phyloP scores from a whole-genome alignment of 805 yeast species.

The Ogataea dorogensis region DNA sequence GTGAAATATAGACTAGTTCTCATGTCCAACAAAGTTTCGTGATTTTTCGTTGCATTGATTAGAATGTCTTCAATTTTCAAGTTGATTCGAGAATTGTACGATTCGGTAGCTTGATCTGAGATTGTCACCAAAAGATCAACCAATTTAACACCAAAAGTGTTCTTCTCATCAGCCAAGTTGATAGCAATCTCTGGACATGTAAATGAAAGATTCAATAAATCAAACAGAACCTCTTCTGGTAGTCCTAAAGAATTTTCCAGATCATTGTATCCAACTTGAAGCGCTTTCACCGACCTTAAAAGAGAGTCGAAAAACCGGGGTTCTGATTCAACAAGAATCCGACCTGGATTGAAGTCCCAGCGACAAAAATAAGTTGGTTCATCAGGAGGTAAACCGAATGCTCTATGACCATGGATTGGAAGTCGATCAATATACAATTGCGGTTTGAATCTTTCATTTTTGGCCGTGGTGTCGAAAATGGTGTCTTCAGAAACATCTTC shows the following conservation, averaged over 20 bases:
- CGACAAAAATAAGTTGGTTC: slow-evolving; percentile 87
- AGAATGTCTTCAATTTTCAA: slow-evolving; percentile 48
- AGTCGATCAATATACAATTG: slow-evolving; percentile 59
- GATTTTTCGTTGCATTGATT: slow-evolving; percentile 23
- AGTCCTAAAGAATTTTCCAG: slow-evolving; percentile 70
- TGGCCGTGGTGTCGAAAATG: slow-evolving; percentile 28
- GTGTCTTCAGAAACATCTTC: slow-evolving; percentile 25
- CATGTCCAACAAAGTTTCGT: slow-evolving; percentile 38
- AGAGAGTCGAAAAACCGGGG: slow-evolving; percentile 46
- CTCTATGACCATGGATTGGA: slow-evolving; percentile 78
- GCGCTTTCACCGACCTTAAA: slow-evolving; percentile 40
- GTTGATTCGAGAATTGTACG: slow-evolving; percentile 58
- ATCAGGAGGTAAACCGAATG: slow-evolving; percentile 88
- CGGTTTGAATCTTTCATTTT: slow-evolving; percentile 28
- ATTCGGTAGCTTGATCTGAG: slow-evolving; percentile 68
- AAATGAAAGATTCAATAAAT: slow-evolving; percentile 65
- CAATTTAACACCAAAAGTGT: slow-evolving; percentile 26
- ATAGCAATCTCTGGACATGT: slow-evolving; percentile 48
- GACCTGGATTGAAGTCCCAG: slow-evolving; percentile 81
- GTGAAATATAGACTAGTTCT: slow-evolving; percentile 60
- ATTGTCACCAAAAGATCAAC: slow-evolving; percentile 38
- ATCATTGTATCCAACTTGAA: slow-evolving; percentile 67
- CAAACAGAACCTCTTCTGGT: slow-evolving; percentile 56
- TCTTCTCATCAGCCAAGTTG: slow-evolving; percentile 38
- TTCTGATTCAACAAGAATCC: slow-evolving; percentile 50